Evolutionary conservation across 805 yeast species (phyloP).

Genomic region (Candida endomychidarum): DNA sequence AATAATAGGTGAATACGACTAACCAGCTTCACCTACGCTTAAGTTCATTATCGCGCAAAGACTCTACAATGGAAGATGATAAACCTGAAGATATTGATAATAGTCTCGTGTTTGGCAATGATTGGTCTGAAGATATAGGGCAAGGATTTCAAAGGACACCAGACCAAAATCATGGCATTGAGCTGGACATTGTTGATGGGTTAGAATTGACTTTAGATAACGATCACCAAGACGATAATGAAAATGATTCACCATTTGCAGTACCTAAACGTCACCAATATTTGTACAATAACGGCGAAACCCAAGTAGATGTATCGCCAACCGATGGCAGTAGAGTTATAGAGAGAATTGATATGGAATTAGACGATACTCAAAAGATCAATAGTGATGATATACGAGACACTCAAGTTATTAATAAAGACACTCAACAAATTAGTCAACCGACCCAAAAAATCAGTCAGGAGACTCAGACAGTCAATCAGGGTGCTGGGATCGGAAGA

Average conservation of each 20-base stretch:
- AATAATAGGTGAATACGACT: no score
- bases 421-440: no score
- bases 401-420: constrained; percentile 1
- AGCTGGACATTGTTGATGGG: no score
- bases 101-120: constrained; percentile 34
- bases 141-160: no score
- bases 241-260: constrained; percentile 2
- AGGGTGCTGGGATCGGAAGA: no score
- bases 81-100: constrained; percentile 12
- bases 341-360: not conserved
- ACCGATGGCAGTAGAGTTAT: not conserved
- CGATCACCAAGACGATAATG: not conserved
- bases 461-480: no score
- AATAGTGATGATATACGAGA: constrained; percentile 4
- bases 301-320: constrained; percentile 5
- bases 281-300: not conserved
- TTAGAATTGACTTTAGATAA: constrained; percentile 1
- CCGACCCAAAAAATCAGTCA: not conserved
- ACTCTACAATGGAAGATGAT: not conserved
- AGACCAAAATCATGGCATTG: no score
- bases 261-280: constrained; percentile 3
- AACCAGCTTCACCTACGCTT: no score
- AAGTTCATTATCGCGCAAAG: no score
- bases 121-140: no score
- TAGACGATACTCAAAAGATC: constrained; percentile 10